Evolutionary conservation across 2,329 filamentous ascomycete species (phyloP).

Genomic region (Penicillium brevicompactum): DNA sequence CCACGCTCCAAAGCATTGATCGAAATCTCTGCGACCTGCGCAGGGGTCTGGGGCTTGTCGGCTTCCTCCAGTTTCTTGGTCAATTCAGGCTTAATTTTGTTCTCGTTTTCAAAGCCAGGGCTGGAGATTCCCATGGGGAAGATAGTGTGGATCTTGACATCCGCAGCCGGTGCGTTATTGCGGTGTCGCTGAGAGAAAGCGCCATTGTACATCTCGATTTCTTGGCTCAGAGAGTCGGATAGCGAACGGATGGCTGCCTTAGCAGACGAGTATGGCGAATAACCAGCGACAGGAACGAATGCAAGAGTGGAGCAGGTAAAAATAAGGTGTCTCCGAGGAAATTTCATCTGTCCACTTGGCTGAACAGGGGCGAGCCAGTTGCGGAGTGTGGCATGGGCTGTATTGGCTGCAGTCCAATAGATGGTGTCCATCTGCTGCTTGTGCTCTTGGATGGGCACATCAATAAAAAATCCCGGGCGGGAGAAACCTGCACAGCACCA

Average conservation of each 20-base stretch:
- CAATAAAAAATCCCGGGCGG: slow-evolving; percentile 74
- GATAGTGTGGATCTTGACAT: slow-evolving; percentile 78
- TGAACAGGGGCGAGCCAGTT: slow-evolving; percentile 64
- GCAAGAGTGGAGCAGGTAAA: slow-evolving; percentile 80
- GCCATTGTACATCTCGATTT: slow-evolving; percentile 82
- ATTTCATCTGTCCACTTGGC: slow-evolving; percentile 33
- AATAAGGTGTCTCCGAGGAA: slow-evolving; percentile 69
- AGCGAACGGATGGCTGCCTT: slow-evolving; percentile 85
- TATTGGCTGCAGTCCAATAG: slow-evolving; percentile 84
- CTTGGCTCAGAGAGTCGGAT: slow-evolving; percentile 79
- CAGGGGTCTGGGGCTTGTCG: slow-evolving; percentile 78
- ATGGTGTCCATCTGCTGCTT: slow-evolving; percentile 87
- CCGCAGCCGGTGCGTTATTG: slow-evolving; percentile 54
- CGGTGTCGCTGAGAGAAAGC: slow-evolving; percentile 47
- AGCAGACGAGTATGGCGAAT: slow-evolving; percentile 77
- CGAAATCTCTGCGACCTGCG: slow-evolving; percentile 71
- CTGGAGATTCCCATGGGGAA: slow-evolving; percentile 81
- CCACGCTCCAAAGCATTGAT: slow-evolving; percentile 78
- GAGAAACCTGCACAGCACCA: slow-evolving; percentile 86
- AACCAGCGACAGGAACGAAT: slow-evolving; percentile 78
- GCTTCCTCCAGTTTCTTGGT: slow-evolving; percentile 77
- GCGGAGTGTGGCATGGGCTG: slow-evolving; percentile 76
- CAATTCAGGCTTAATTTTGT: slow-evolving; percentile 75
- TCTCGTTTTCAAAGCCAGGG: slow-evolving; percentile 74
- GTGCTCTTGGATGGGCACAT: slow-evolving; percentile 67